Evolutionary conservation across 116 monocot genomes (phyloP).

Genomic region (Zostera marina): DNA sequence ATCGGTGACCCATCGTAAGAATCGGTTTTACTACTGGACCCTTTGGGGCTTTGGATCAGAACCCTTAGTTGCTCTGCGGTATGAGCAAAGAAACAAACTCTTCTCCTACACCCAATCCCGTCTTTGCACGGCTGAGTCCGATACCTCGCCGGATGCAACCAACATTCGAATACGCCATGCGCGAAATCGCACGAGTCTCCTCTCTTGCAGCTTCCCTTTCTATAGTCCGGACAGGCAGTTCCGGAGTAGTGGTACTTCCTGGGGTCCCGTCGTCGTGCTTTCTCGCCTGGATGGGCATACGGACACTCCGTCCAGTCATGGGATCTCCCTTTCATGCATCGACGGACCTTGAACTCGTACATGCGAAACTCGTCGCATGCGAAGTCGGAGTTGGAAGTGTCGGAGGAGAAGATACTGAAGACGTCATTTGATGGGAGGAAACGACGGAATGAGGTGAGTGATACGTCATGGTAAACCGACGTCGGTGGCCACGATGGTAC

Average conservation of each 20-base stretch:
- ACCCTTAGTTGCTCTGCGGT: neutral
- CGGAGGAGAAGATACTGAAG: neutral
- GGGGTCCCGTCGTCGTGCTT: constrained; percentile 58
- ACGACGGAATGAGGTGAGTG: constrained; percentile 11
- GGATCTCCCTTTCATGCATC: constrained; percentile 31
- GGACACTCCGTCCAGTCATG: constrained; percentile 89
- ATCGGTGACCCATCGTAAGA: neutral
- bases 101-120: constrained; percentile 37
- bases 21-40: neutral
- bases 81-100: constrained; percentile 17
- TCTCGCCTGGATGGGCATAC: constrained; percentile 62
- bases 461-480: constrained; percentile 8
- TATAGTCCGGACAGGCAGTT: constrained; percentile 48
- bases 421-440: constrained; percentile 14
- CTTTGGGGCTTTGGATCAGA: neutral
- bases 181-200: constrained; percentile 63
- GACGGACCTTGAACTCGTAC: constrained; percentile 62
- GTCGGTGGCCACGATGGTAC: constrained; percentile 25
- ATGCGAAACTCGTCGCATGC: constrained; percentile 64
- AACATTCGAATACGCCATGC: constrained; percentile 72
- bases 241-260: constrained; percentile 41
- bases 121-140: constrained; percentile 73
- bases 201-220: constrained; percentile 41
- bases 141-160: constrained; percentile 69
- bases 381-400: constrained; percentile 19